Percentiles rank a stretch among this genome's conserved stretches.
Evolutionary conservation across 768 basidiomycete genomes (phyloP).

Genomic region (Epithele typhae): DNA sequence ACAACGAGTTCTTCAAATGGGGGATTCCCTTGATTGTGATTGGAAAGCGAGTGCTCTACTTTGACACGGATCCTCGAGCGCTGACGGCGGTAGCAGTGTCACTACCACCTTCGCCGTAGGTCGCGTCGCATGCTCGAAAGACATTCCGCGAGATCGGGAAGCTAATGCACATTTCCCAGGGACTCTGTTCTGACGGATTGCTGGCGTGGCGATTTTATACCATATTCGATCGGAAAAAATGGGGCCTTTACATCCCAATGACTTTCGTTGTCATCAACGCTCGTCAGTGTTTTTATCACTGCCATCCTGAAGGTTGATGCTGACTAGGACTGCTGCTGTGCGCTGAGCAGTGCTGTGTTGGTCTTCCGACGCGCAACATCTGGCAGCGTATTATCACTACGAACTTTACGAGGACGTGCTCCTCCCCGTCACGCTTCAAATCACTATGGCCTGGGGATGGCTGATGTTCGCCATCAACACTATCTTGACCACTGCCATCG

Average conservation of each 20-base stretch:
- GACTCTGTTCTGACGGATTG: conserved; percentile 20
- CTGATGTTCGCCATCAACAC: conserved; percentile 21
- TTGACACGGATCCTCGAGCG: neutral
- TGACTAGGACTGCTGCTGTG: neutral
- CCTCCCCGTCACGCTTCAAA: conserved; percentile 13
- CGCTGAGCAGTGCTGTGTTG: conserved; percentile 22
- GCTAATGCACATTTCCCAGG: too few relatives aligned
- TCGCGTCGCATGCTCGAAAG: too few relatives aligned
- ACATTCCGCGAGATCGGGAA: too few relatives aligned
- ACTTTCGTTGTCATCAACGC: conserved; percentile 14
- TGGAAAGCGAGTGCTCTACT: conserved; percentile 10
- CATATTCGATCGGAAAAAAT: conserved; percentile 13
- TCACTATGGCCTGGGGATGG: conserved; percentile 25
- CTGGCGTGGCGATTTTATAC: conserved; percentile 23
- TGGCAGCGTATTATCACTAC: conserved; percentile 12
- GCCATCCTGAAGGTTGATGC: too few relatives aligned
- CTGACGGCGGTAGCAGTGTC: neutral
- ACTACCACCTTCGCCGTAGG: conserved; percentile 16
- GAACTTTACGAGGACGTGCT: conserved; percentile 13
- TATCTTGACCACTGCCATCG: conserved; percentile 18
- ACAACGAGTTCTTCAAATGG: conserved; percentile 16
- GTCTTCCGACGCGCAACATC: conserved; percentile 16
- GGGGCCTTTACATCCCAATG: conserved; percentile 19
- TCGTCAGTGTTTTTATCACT: conserved; percentile 7
- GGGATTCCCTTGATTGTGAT: conserved; percentile 15